Conservation (phyloP, 2,329 filamentous ascomycete genomes). For the Fusarium sp. region DNA sequence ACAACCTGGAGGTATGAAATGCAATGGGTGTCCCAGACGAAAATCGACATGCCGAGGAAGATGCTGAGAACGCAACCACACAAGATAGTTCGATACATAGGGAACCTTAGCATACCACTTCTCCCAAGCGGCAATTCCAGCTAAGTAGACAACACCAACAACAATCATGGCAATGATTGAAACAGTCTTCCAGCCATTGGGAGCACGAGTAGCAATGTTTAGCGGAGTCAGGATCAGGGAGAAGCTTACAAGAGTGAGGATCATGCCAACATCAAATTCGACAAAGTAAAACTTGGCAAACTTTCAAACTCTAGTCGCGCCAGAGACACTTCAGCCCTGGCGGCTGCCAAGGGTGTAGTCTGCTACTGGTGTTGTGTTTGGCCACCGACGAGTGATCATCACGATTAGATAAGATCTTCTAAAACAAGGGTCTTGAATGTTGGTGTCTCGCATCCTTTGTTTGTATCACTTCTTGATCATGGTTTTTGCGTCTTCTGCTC, state of each 20-base stretch:
- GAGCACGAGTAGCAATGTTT: slow-evolving; percentile 60
- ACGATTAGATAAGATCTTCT: slow-evolving; percentile 30
- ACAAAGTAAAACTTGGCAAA: slow-evolving; percentile 53
- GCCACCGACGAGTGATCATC: slow-evolving; percentile 3
- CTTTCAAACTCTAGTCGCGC: slow-evolving; percentile 53
- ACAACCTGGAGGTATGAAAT: slow-evolving; percentile 66
- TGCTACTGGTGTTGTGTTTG: background rate
- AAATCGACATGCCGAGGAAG: slow-evolving; percentile 56
- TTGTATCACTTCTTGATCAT: no score
- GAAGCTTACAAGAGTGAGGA: slow-evolving; percentile 66
- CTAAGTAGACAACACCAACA: slow-evolving; percentile 64
- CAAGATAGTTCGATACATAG: slow-evolving; percentile 62
- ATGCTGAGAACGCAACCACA: slow-evolving; percentile 59
- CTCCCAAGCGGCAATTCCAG: slow-evolving; percentile 69
- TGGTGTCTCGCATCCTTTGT: background rate
- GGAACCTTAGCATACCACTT: slow-evolving; percentile 61
- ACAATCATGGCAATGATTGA: slow-evolving; percentile 68
- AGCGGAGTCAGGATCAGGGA: slow-evolving; percentile 72
- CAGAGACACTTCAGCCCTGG: slow-evolving; percentile 22
- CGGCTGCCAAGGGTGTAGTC: background rate
- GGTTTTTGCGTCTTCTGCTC: no score
- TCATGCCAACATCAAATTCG: slow-evolving; percentile 60
- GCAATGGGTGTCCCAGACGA: slow-evolving; percentile 61
- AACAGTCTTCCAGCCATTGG: slow-evolving; percentile 61
- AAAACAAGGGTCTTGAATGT: background rate